Conservation (phyloP, 306 rosid species). For the Prinsepia uniflora region DNA sequence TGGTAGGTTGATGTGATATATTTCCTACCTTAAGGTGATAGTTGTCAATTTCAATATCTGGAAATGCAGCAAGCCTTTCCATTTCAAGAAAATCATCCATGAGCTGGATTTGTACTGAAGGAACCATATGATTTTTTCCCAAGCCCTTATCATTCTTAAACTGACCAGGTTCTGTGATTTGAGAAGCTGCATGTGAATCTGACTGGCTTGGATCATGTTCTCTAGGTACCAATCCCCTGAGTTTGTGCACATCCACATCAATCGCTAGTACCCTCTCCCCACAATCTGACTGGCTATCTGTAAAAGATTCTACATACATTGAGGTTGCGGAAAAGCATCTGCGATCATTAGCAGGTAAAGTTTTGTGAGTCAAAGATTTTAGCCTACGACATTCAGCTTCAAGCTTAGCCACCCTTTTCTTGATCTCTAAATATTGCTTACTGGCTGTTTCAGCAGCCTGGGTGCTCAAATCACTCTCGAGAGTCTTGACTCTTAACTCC, state of each 20-base stretch:
- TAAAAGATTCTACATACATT: conserved; percentile 42
- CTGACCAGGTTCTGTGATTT: conserved; percentile 34
- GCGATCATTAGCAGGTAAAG: conserved; percentile 32
- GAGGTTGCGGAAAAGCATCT: conserved; percentile 46
- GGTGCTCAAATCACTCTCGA: conserved; percentile 67
- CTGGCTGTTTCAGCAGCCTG: conserved; percentile 78
- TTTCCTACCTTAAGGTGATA: conserved; percentile 27
- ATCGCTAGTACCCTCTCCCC: conserved; percentile 47
- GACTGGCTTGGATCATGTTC: conserved; percentile 38
- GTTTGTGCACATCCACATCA: conserved; percentile 37
- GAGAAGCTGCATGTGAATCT: conserved; percentile 38
- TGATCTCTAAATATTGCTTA: conserved; percentile 63
- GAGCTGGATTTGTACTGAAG: conserved; percentile 62
- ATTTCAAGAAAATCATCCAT: conserved; percentile 94
- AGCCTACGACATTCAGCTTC: conserved; percentile 74
- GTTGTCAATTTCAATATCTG: conserved; percentile 38
- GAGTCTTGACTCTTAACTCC: conserved; percentile 51
- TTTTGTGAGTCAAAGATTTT: conserved; percentile 46
- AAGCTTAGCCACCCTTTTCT: conserved; percentile 66
- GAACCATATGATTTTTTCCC: conserved; percentile 31
- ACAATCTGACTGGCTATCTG: conserved; percentile 57
- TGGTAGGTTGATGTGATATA: conserved; percentile 20
- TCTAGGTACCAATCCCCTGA: conserved; percentile 32
- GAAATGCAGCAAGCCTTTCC: conserved; percentile 73
- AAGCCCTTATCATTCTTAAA: conserved; percentile 32